Conservation (phyloP, 106 monocot genomes). For the Apostasia shenzhenica region DNA sequence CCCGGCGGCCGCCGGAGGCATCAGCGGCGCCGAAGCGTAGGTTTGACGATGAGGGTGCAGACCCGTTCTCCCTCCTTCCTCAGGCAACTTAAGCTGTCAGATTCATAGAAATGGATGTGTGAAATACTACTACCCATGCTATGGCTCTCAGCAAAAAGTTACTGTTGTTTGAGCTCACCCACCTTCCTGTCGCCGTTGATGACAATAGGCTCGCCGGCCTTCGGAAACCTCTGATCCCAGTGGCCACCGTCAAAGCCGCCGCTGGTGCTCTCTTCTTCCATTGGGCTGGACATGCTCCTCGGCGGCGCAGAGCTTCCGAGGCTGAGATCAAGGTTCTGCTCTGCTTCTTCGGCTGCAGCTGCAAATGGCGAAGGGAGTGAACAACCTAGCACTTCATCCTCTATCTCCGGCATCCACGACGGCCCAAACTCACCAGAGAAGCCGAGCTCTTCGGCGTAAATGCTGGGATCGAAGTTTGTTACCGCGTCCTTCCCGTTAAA, state of each 20-base stretch:
- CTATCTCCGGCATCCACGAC: background rate
- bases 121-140: too few relatives aligned
- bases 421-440: conserved; percentile 10
- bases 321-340: conserved; percentile 63
- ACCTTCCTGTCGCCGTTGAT: background rate
- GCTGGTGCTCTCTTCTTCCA: conserved; percentile 24
- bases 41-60: background rate
- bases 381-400: background rate
- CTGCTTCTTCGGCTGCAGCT: conserved; percentile 12
- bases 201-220: conserved; percentile 15
- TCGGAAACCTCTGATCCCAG: conserved; percentile 21
- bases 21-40: background rate
- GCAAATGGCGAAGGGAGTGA: background rate
- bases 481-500: conserved; percentile 68
- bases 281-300: conserved; percentile 4
- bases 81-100: background rate
- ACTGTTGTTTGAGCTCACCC: background rate
- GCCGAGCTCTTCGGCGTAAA: conserved; percentile 40
- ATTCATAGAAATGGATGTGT: too few relatives aligned
- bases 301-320: conserved; percentile 48
- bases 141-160: too few relatives aligned
- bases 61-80: background rate
- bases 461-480: conserved; percentile 64
- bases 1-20: background rate
- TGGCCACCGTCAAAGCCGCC: background rate